Evolutionary conservation across 1,284 basidiomycete genomes (phyloP), one percentile per base, ranked within the genome.

Genomic region (Ganoderma lucidum): DNA sequence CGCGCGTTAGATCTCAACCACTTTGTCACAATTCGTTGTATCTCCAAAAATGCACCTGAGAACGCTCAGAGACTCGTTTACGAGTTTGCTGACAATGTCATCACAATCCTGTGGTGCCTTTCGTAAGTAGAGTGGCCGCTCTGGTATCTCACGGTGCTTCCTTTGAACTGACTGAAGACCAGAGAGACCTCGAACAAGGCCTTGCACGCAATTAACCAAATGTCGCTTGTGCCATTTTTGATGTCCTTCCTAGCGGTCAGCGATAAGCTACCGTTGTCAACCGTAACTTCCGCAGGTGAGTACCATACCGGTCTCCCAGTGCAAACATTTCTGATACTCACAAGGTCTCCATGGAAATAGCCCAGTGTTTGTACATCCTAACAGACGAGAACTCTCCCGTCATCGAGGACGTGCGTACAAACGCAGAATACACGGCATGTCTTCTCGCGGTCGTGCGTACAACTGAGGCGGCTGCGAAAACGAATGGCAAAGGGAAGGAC

Each of bases 181-280:
- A 94, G 94, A 78, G 94, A 96, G 85, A 96, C 95, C 1, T 96
- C 93, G 65, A 94, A 96, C 81, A 97, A 97, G 82, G 94, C 95
- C 4, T 84, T 97, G 74, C 91, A 89, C 75, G 92, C 93, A 19
- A 92, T 97, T 78, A 97, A 97, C 78, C 87, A 90, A 45, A 89
- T 94, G 4, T 84, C 87, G 23, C 85, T 95, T 10, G 83, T 92
- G 15, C 92, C 93, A 0, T 94, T 97, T 80, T 83, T 97, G 65
- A 90, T 96, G 87, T 92, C 93, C 37, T 96, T 97, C 79, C 82
- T 97, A 48, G 87, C 85, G 9, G 87, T 91, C 6, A 86, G 90
- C 63, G 87, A 89, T 53, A 87, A 87, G 63, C 81, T 96, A 15
- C 90, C 94, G 1, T 73, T 90, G 15, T 83, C 87, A 4, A 90